A percentile compares a stretch with the other conserved stretches of the same genome.
Conservation (phyloP, 1,139 yeast species). For the Sugiyamaella xylanicola region DNA sequence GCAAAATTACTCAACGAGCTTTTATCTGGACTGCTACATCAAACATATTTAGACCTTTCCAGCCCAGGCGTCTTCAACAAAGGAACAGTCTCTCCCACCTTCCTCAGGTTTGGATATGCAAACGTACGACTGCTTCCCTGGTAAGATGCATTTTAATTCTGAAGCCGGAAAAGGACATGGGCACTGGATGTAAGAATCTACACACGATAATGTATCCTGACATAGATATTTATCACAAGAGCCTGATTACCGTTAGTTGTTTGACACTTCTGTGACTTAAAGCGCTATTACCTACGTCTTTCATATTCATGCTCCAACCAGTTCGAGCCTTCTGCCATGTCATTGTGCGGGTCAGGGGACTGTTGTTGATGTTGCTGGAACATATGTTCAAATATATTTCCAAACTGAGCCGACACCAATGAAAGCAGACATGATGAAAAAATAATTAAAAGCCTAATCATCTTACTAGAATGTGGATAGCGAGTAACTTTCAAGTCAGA, state of each 20-base stretch:
- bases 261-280: too few species aligned
- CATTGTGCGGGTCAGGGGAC: constrained; percentile 26
- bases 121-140: constrained; percentile 62
- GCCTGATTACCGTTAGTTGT: constrained; percentile 17
- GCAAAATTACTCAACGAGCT: neutral
- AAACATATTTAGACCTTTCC: constrained; percentile 41
- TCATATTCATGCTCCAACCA: constrained; percentile 42
- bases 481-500: too few species aligned
- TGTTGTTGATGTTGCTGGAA: constrained; percentile 37
- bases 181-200: constrained; percentile 65
- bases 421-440: neutral
- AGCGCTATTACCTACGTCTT: constrained; percentile 35
- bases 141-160: constrained; percentile 77
- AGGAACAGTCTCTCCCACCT: constrained; percentile 43
- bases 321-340: constrained; percentile 34
- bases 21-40: too few species aligned
- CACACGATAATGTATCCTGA: constrained; percentile 81
- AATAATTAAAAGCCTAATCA: neutral
- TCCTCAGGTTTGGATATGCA: constrained; percentile 75
- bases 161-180: constrained; percentile 90
- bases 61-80: constrained; percentile 47
- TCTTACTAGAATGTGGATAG: too few species aligned
- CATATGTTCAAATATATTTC: constrained; percentile 43
- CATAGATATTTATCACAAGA: constrained; percentile 74
- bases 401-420: constrained; percentile 35